Evolutionary conservation across 352 stramenopile species (phyloP).

Genomic region (Salisapilia sapeloensis): DNA sequence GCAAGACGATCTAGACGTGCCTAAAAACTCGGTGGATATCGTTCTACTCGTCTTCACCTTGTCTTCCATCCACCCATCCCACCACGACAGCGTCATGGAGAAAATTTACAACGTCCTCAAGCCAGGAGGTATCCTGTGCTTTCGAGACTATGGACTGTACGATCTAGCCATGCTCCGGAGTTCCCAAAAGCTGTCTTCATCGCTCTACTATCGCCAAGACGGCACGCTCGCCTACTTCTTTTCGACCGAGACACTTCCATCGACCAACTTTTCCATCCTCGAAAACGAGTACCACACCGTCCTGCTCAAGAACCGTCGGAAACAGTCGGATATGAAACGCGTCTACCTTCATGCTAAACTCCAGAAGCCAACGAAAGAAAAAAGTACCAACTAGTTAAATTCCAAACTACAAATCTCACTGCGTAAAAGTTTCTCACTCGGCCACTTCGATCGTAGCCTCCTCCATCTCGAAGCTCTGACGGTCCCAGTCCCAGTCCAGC

Average conservation of each 20-base stretch:
- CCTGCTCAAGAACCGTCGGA: constrained; percentile 54
- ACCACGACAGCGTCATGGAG: constrained; percentile 23
- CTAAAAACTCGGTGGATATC: constrained; percentile 37
- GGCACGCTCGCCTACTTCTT: constrained; percentile 69
- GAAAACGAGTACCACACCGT: constrained; percentile 72
- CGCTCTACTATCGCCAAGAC: constrained; percentile 61
- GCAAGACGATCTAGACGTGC: constrained; percentile 23
- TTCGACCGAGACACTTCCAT: constrained; percentile 28
- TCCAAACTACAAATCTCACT: no score
- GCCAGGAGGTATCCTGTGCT: constrained; percentile 59
- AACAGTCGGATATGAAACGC: constrained; percentile 48
- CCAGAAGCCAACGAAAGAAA: constrained; percentile 13
- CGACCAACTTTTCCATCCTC: constrained; percentile 22
- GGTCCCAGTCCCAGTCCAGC: constrained; percentile 40
- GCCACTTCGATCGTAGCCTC: no score
- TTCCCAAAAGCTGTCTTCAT: constrained; percentile 30
- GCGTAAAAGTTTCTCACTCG: no score
- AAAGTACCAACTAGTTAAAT: no score
- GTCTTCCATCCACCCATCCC: constrained; percentile 44
- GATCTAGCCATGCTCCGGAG: constrained; percentile 77
- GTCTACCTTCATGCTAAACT: constrained; percentile 71
- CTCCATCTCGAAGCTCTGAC: constrained; percentile 27
- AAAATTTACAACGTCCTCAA: constrained; percentile 36
- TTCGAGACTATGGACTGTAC: constrained; percentile 78
- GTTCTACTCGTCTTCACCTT: constrained; percentile 76